phyloP scores from a whole-genome alignment of 2,329 filamentous ascomycete species.

The Colletotrichum plurivorum region DNA sequence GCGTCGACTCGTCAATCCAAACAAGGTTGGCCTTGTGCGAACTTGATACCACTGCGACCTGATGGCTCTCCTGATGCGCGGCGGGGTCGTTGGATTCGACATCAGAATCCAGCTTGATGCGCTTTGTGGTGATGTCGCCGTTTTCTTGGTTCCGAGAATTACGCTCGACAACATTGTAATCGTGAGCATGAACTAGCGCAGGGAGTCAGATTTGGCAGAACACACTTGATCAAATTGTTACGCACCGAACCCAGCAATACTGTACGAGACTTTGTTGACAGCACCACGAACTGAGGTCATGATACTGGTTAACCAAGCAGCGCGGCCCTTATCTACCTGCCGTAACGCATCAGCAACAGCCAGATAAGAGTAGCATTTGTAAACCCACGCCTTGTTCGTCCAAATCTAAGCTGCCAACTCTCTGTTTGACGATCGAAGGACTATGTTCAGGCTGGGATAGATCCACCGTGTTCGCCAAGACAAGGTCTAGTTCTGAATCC shows the following conservation, averaged over 20 bases:
- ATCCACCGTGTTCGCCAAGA: conserved; percentile 40
- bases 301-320: conserved; percentile 31
- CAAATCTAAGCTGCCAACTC: no score
- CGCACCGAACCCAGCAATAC: conserved; percentile 37
- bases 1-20: conserved; percentile 38
- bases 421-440: no score
- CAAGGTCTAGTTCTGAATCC: conserved; percentile 49
- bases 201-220: conserved; percentile 8
- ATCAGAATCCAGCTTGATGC: conserved; percentile 22
- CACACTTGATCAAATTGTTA: background rate
- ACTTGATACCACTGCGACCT: background rate
- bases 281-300: conserved; percentile 40
- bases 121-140: conserved; percentile 25
- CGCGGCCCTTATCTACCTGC: conserved; percentile 10
- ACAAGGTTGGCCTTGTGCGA: conserved; percentile 17
- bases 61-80: background rate
- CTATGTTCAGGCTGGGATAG: no score
- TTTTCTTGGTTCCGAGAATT: conserved; percentile 15
- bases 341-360: background rate
- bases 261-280: conserved; percentile 36
- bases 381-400: no score
- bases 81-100: background rate
- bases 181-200: conserved; percentile 25
- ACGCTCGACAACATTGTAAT: conserved; percentile 23
- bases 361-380: no score